phyloP scores from a whole-genome alignment of 768 basidiomycete species.

The Phlebiopsis gigantea region DNA sequence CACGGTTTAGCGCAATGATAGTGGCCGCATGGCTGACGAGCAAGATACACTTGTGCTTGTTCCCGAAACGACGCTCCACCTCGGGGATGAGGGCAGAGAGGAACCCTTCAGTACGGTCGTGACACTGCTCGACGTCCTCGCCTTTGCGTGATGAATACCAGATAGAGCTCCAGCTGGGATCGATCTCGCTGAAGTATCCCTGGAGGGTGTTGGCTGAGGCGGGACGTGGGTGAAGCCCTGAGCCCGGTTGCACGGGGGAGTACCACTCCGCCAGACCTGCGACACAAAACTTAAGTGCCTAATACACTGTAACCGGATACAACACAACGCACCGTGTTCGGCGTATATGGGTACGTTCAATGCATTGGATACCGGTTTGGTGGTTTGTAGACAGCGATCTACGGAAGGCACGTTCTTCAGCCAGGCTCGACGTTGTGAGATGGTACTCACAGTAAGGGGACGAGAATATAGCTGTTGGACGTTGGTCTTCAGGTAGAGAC shows the following conservation, averaged over 20 bases:
- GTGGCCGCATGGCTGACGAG: constrained; percentile 77
- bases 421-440: not conserved
- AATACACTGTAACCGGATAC: not conserved
- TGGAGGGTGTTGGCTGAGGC: constrained; percentile 48
- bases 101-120: constrained; percentile 52
- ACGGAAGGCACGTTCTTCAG: not conserved
- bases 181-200: constrained; percentile 53
- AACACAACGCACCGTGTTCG: constrained; percentile 58
- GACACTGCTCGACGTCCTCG: constrained; percentile 59
- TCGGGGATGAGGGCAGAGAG: constrained; percentile 45
- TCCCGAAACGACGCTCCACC: constrained; percentile 40
- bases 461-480: constrained; percentile 76
- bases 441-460: constrained; percentile 70
- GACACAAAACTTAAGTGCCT: not conserved
- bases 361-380: constrained; percentile 55
- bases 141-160: constrained; percentile 72
- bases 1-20: constrained; percentile 57
- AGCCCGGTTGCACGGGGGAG: constrained; percentile 58
- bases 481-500: constrained; percentile 56
- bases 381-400: constrained; percentile 89
- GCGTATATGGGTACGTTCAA: constrained; percentile 67
- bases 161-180: constrained; percentile 57
- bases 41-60: constrained; percentile 46
- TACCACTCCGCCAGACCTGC: constrained; percentile 77
- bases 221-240: constrained; percentile 76